These are phyloP conservation scores for Bruguiera hainesii DNA, from an alignment of 441 rosid species.

Conservation along the genomic window DNA sequence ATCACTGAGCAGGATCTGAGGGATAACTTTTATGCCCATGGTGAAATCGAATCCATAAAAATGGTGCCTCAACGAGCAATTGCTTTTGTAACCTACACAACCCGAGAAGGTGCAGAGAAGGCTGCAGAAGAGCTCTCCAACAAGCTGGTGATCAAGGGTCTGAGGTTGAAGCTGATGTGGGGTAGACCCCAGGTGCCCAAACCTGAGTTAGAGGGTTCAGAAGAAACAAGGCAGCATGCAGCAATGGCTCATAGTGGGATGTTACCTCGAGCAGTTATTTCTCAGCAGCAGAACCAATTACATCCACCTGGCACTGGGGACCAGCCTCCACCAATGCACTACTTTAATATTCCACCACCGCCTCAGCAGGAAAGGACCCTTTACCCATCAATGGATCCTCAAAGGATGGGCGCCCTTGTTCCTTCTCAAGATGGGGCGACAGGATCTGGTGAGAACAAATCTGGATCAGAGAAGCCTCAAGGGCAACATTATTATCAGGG, in stretches of 20 bases:
- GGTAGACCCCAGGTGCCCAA: slow-evolving; percentile 91
- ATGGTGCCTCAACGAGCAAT: slow-evolving; percentile 85
- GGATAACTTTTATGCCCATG: slow-evolving; percentile 84
- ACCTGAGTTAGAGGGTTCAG: slow-evolving; percentile 65
- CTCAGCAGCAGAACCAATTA: slow-evolving; percentile 80
- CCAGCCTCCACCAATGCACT: slow-evolving; percentile 61
- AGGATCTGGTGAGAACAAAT: slow-evolving; percentile 44
- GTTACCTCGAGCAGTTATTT: slow-evolving; percentile 81
- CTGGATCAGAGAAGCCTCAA: slow-evolving; percentile 44
- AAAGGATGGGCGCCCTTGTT: slow-evolving; percentile 91
- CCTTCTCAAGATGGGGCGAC: slow-evolving; percentile 65
- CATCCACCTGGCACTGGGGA: slow-evolving; percentile 46
- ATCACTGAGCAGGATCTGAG: slow-evolving; percentile 84
- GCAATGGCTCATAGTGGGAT: slow-evolving; percentile 69
- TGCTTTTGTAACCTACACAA: slow-evolving; percentile 89
- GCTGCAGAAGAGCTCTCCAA: slow-evolving; percentile 91
- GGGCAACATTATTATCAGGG: slow-evolving; percentile 53
- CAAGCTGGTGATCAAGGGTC: slow-evolving; percentile 78
- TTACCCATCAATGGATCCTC: slow-evolving; percentile 99
- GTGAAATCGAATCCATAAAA: slow-evolving; percentile 89
- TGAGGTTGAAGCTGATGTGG: slow-evolving; percentile 88
- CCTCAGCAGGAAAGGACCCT: slow-evolving; percentile 65
- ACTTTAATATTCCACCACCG: slow-evolving; percentile 79
- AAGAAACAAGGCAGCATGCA: slow-evolving; percentile 69
- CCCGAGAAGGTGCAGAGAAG: slow-evolving; percentile 96